Conservation (phyloP, 768 basidiomycete genomes). For the Suillus discolor region DNA sequence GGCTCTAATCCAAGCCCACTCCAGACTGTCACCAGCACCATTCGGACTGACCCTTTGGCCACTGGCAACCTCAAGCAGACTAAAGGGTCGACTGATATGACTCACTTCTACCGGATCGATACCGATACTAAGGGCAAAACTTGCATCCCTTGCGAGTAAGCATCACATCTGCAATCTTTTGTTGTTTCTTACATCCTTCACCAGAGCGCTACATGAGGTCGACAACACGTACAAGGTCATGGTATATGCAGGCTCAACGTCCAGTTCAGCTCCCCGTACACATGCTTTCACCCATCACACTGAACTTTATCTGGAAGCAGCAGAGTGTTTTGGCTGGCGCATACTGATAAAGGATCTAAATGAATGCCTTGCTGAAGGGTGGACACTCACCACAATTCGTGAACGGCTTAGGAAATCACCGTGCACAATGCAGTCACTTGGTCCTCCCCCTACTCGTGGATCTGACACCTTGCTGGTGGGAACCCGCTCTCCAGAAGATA, state of each 20-base stretch:
- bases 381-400: not conserved
- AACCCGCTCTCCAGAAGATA: not conserved
- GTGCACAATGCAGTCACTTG: not conserved
- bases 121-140: not conserved
- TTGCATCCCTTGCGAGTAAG: not conserved
- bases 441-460: not conserved
- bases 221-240: not conserved
- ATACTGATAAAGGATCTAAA: not conserved
- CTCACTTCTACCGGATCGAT: not conserved
- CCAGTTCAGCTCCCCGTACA: not conserved
- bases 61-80: not conserved
- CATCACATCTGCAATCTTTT: not conserved
- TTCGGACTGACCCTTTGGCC: not conserved
- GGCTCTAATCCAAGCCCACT: not conserved
- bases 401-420: not conserved
- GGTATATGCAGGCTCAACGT: not conserved
- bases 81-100: not conserved
- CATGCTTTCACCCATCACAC: not conserved
- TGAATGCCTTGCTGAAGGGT: not conserved
- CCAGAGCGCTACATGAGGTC: not conserved
- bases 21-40: not conserved
- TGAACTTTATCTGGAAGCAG: not conserved
- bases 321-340: not conserved
- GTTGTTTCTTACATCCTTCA: not conserved
- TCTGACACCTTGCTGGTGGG: not conserved